Evolutionary conservation across 2,329 filamentous ascomycete species (phyloP).

Genomic region (Epicoccum sorghinum): DNA sequence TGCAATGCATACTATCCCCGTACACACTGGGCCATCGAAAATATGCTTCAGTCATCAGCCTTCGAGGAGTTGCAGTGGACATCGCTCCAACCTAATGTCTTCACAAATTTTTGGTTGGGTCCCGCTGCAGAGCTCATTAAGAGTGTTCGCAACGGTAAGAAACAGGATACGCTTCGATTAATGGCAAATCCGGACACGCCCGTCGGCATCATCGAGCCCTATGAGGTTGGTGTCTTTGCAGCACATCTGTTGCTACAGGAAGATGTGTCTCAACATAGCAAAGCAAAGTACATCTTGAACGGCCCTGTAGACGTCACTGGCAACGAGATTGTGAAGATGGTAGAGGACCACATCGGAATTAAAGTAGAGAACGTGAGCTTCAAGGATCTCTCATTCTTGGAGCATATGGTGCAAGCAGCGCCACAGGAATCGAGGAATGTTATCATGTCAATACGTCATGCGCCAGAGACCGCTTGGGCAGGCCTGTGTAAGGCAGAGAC

Average conservation of each 20-base stretch:
- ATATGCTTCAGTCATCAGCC: slow-evolving; percentile 12
- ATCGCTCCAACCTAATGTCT: slow-evolving; percentile 23
- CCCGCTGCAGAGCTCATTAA: slow-evolving; percentile 16
- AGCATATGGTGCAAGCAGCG: neutral
- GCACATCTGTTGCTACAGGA: slow-evolving; percentile 18
- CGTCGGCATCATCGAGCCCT: slow-evolving; percentile 20
- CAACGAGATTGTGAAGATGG: slow-evolving; percentile 17
- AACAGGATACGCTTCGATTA: slow-evolving; percentile 13
- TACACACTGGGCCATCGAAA: slow-evolving; percentile 27
- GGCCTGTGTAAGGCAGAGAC: slow-evolving; percentile 16
- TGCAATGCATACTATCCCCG: slow-evolving; percentile 23
- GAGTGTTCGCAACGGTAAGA: slow-evolving; percentile 3
- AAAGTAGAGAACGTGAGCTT: slow-evolving; percentile 21
- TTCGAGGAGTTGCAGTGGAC: slow-evolving; percentile 21
- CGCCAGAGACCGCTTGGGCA: slow-evolving; percentile 8
- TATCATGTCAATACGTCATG: neutral
- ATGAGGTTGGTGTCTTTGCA: slow-evolving; percentile 23
- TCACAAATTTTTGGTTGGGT: slow-evolving; percentile 2
- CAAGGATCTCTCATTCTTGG: slow-evolving; percentile 18
- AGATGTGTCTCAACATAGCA: slow-evolving; percentile 19
- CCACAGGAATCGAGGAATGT: neutral
- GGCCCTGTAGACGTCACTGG: slow-evolving; percentile 24
- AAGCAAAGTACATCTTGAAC: slow-evolving; percentile 21
- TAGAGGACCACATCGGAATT: slow-evolving; percentile 18
- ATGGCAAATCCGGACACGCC: neutral